These are phyloP conservation scores for Aspergillus carbonarius DNA, from an alignment of 2,329 filamentous ascomycete species.

Conservation along the genomic window DNA sequence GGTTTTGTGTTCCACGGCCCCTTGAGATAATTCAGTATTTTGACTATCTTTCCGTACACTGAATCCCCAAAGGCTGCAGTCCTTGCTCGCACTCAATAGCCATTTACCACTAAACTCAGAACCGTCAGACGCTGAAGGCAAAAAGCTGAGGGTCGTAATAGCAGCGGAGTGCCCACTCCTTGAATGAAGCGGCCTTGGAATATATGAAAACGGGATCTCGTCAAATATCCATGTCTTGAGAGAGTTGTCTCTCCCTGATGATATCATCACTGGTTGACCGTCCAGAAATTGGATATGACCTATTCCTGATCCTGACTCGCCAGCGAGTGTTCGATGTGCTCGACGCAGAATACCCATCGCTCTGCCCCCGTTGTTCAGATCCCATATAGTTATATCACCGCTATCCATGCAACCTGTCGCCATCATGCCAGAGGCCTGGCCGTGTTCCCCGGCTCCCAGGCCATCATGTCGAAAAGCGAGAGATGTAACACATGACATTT, in stretches of 20 bases:
- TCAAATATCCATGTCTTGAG: conserved; percentile 97
- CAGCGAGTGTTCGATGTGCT: conserved; percentile 67
- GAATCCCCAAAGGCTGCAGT: conserved; percentile 94
- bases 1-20: conserved; percentile 80
- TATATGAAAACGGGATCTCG: conserved; percentile 80
- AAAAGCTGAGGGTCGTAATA: conserved; percentile 76
- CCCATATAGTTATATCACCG: conserved; percentile 94
- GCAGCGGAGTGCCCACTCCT: conserved; percentile 87
- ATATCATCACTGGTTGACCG: conserved; percentile 86
- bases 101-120: conserved; percentile 88
- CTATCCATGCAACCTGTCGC: conserved; percentile 76
- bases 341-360: conserved; percentile 83
- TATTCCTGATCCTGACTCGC: conserved; percentile 67
- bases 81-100: conserved; percentile 84
- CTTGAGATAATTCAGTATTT: conserved; percentile 89
- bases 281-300: conserved; percentile 85
- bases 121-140: conserved; percentile 86
- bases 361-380: conserved; percentile 83
- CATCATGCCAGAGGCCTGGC: conserved; percentile 85
- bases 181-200: conserved; percentile 80
- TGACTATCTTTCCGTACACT: conserved; percentile 93
- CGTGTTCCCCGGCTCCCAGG: conserved; percentile 82
- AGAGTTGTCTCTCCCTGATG: conserved; percentile 88
- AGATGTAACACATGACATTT: conserved; percentile 65
- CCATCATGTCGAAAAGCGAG: conserved; percentile 92